Base-by-base conservation (phyloP, 2,329 filamentous ascomycete genomes). In the Gaeumannomyces tritici region DNA sequence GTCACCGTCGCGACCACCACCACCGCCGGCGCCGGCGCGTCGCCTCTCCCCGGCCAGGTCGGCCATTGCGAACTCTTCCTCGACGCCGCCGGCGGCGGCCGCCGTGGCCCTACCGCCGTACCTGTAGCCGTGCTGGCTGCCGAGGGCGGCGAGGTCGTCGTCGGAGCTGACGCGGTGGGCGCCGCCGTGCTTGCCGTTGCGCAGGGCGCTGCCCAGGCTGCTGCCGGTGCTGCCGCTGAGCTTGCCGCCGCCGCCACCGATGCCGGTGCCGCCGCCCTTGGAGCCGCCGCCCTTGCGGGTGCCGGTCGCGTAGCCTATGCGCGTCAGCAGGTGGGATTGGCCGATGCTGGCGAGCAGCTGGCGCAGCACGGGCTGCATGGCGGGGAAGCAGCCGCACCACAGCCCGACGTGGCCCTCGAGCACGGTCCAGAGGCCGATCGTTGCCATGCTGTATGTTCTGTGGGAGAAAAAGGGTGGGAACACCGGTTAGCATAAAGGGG, bases 391-490 rank as follows among this genome's bases (percentile, higher is more conserved):
- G 15, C 71, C 70, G 57, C 74, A 74, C 75, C 76, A 79, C 33
- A 79, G 68, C n/a, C 75, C 77, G 56, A 75, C 68, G 63, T 79
- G 76, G 56, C 72, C 70, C 65, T 79, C 76, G 6, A 77, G 67
- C 60, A 76, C 72, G 9, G 75, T 77, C 75, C 74, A 78, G 11
- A 73, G 66, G 33, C 68, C 70, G n/a, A 73, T 69, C 7, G 65
- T 71, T 18, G 70, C 66, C 68, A 77, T 75, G 24, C 72, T 71
- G 64, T 72, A 74, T 3, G 75, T 77, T 31, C 74, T 76, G 28
- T 11, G n/a, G n/a, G n/a, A n/a, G n/a, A n/a, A n/a, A n/a, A n/a
- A n/a, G n/a, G n/a, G n/a, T n/a, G n/a, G n/a, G n/a, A n/a, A n/a
- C n/a, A n/a, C n/a, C 29, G 29, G 29, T 31, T 9, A 31, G 29